Conservation (phyloP, 331 rosid species). For the Rhamnella rubrinervis region DNA sequence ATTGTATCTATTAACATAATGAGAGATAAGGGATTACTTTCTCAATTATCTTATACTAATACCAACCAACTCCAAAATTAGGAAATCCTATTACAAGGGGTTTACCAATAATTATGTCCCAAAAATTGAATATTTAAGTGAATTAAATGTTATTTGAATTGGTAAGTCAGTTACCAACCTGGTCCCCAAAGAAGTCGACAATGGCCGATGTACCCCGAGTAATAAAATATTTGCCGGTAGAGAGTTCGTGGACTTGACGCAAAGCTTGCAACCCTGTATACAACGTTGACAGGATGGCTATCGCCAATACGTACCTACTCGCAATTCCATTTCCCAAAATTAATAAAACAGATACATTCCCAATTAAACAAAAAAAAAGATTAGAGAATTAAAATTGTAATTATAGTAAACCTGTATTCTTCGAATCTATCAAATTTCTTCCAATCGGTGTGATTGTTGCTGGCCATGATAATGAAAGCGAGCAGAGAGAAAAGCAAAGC, state of each 20-base stretch:
- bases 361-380: not conserved
- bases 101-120: too few relatives aligned
- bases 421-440: slow-evolving; percentile 51
- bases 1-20: too few relatives aligned
- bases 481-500: slow-evolving; percentile 58
- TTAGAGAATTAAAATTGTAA: not conserved
- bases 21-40: too few relatives aligned
- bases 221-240: slow-evolving; percentile 34
- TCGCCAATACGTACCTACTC: slow-evolving; percentile 59
- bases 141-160: too few relatives aligned
- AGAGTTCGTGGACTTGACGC: slow-evolving; percentile 48
- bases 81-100: too few relatives aligned
- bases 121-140: too few relatives aligned
- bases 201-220: slow-evolving; percentile 33
- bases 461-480: slow-evolving; percentile 52
- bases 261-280: slow-evolving; percentile 50
- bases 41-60: too few relatives aligned
- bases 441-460: slow-evolving; percentile 59
- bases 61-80: too few relatives aligned
- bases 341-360: not conserved
- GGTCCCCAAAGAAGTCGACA: slow-evolving; percentile 71
- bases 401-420: slow-evolving; percentile 57
- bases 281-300: slow-evolving; percentile 49
- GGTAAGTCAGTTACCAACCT: slow-evolving; percentile 36
- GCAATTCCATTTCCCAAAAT: slow-evolving; percentile 2